Evolutionary conservation across 2,329 filamentous ascomycete genomes (phyloP).

Genomic region (Falciphora oryzae): DNA sequence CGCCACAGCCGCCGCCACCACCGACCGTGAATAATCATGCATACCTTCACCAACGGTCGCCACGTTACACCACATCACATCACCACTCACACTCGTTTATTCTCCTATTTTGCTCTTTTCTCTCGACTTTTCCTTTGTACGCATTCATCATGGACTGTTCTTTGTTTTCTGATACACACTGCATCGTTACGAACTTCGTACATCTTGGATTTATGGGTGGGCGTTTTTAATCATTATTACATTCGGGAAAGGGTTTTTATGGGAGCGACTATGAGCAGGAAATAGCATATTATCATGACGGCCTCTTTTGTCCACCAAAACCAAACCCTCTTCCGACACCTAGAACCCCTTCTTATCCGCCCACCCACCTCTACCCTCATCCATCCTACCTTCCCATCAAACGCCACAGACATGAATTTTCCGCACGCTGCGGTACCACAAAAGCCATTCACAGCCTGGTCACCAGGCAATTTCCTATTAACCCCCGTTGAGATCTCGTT

Average conservation of each 20-base stretch:
- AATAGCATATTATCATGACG: not conserved
- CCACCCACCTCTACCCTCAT: not conserved
- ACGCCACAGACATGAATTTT: not conserved
- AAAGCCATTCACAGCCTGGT: not conserved
- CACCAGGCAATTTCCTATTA: not conserved
- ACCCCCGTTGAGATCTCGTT: not conserved
- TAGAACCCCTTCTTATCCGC: not conserved
- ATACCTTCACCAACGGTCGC: not conserved
- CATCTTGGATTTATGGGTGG: not conserved
- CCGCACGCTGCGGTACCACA: not conserved
- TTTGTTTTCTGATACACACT: slow-evolving; percentile 5
- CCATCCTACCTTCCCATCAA: not conserved
- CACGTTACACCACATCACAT: not conserved
- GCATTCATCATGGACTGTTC: slow-evolving; percentile 11
- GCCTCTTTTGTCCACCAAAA: not conserved
- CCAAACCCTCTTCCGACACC: not conserved
- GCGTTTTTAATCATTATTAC: not conserved
- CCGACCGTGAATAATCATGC: not conserved
- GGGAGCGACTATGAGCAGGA: not conserved
- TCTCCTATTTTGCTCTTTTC: not conserved
- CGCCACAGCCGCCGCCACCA: too few species aligned
- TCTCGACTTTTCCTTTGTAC: not conserved
- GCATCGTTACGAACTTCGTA: not conserved
- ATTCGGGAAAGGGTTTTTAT: not conserved
- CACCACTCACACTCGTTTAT: not conserved